These are phyloP conservation scores for Cladophialophora immunda DNA, from an alignment of 2,329 filamentous ascomycete species.

Conservation along the genomic window DNA sequence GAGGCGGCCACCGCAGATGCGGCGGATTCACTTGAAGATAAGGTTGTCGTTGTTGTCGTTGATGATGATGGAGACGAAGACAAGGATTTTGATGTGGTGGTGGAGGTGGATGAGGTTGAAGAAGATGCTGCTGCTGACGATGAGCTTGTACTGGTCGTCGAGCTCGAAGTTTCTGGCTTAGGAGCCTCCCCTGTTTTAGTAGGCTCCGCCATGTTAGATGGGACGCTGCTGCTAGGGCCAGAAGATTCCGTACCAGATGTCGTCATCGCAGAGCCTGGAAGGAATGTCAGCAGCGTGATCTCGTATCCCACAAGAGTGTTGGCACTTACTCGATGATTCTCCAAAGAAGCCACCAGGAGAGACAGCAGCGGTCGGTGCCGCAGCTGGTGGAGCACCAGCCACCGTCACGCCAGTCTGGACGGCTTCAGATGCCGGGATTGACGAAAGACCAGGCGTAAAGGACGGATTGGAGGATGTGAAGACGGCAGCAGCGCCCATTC, in stretches of 20 bases:
- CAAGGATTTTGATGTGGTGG: conserved; percentile 5
- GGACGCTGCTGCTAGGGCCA: conserved; percentile 31
- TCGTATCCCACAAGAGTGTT: neutral
- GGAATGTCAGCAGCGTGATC: neutral
- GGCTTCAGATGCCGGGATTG: conserved; percentile 37
- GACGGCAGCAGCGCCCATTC: conserved; percentile 26
- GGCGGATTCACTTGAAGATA: conserved; percentile 19
- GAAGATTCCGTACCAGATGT: conserved; percentile 34
- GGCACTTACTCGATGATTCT: conserved; percentile 23
- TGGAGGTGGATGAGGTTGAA: neutral
- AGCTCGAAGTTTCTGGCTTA: conserved; percentile 25
- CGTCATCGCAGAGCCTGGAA: conserved; percentile 18
- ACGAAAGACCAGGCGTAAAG: conserved; percentile 36
- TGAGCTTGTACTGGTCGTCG: conserved; percentile 11
- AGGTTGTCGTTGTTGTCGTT: conserved; percentile 11
- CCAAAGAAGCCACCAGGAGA: conserved; percentile 29
- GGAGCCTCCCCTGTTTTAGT: conserved; percentile 30
- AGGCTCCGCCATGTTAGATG: conserved; percentile 35
- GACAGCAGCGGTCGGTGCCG: conserved; percentile 24
- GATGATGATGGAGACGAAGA: conserved; percentile 23
- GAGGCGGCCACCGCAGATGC: conserved; percentile 22
- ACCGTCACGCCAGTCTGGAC: conserved; percentile 36
- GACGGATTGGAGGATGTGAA: conserved; percentile 27
- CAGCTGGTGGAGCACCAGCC: conserved; percentile 24
- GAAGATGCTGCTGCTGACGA: conserved; percentile 14